Percentiles rank a stretch among this genome's conserved stretches.
Evolutionary conservation across 441 rosid genomes (phyloP).

Genomic region (Brassica balearica): DNA sequence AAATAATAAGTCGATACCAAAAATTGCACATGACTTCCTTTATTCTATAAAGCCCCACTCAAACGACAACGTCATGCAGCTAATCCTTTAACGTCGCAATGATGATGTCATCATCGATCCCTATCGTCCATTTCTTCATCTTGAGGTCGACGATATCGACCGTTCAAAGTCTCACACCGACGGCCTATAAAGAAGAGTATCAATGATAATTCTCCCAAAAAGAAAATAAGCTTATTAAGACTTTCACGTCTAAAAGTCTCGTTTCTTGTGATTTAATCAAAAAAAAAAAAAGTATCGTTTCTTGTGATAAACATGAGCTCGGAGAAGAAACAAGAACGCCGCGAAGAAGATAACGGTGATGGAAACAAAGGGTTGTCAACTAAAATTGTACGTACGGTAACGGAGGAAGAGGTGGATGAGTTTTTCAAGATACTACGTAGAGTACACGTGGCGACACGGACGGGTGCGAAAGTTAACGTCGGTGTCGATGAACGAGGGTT

Average conservation of each 20-base stretch:
- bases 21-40: conserved; percentile 37
- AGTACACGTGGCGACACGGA: conserved; percentile 41
- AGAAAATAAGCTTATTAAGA: background rate
- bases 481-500: conserved; percentile 23
- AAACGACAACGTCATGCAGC: conserved; percentile 28
- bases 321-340: conserved; percentile 27
- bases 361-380: conserved; percentile 14
- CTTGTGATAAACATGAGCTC: conserved; percentile 33
- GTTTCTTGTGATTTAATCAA: no score
- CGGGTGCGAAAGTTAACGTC: conserved; percentile 36
- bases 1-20: background rate
- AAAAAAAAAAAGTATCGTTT: background rate
- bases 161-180: conserved; percentile 25
- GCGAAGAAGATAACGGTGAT: conserved; percentile 18
- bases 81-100: conserved; percentile 4
- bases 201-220: background rate
- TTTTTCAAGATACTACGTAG: conserved; percentile 47
- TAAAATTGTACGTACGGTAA: conserved; percentile 37
- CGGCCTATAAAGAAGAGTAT: conserved; percentile 31
- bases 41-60: conserved; percentile 26
- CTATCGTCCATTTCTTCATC: conserved; percentile 25
- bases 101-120: conserved; percentile 38
- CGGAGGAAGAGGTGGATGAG: conserved; percentile 51
- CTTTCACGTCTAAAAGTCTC: background rate
- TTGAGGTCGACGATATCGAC: conserved; percentile 17